A percentile compares a stretch with the other conserved stretches of the same genome.
Evolutionary conservation across 805 yeast species (phyloP).

Genomic region (Geotrichum ghanense): DNA sequence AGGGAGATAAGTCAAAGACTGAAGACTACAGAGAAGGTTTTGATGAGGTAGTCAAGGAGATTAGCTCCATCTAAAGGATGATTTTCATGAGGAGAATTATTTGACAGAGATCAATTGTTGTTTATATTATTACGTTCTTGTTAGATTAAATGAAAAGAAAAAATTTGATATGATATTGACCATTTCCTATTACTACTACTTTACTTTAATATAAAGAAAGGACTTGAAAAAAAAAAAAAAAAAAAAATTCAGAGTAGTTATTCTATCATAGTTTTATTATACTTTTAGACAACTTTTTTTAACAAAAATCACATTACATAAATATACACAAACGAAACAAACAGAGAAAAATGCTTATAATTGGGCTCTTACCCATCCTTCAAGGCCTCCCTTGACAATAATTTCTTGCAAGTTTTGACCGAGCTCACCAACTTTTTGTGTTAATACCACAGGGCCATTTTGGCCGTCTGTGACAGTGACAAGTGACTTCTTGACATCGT

Average conservation of each 20-base stretch:
- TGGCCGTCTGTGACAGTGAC: slow-evolving; percentile 66
- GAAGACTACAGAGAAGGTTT: slow-evolving; percentile 85
- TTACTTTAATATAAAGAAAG: no score
- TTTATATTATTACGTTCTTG: no score
- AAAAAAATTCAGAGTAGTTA: no score
- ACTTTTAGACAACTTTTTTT: no score
- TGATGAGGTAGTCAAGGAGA: slow-evolving; percentile 92
- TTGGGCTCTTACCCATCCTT: slow-evolving; percentile 84
- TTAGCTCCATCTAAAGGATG: slow-evolving; percentile 28
- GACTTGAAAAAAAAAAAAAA: no score
- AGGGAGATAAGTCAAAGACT: slow-evolving; percentile 54
- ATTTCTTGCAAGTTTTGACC: slow-evolving; percentile 95
- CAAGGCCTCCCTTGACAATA: slow-evolving; percentile 93
- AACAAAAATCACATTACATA: not conserved
- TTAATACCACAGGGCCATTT: slow-evolving; percentile 43
- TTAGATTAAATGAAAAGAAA: no score
- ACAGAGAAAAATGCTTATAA: slow-evolving; percentile 4
- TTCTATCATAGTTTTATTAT: not conserved
- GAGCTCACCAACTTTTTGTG: slow-evolving; percentile 88
- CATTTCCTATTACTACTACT: no score
- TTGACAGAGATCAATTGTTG: no score
- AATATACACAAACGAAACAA: not conserved
- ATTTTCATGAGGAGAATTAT: no score
- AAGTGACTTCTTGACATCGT: slow-evolving; percentile 83
- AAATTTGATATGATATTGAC: no score